A percentile compares a stretch with the other conserved stretches of the same genome.
These are phyloP conservation scores for Pseudopyricularia cyperi DNA, from an alignment of 2,329 filamentous ascomycete genomes.

Conservation along the genomic window DNA sequence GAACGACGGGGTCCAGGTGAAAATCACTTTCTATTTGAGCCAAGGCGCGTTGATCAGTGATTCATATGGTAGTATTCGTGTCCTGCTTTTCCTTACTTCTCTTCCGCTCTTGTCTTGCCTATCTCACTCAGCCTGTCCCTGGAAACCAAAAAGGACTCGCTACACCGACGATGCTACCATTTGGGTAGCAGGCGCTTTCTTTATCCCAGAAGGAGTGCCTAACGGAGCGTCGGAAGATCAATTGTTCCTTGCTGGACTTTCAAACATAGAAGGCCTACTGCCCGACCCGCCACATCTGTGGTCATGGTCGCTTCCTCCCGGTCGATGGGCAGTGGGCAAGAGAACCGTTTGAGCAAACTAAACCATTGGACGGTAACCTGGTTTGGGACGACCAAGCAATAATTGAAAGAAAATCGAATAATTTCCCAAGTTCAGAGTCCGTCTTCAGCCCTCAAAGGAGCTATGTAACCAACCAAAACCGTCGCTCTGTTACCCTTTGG, in stretches of 20 bases:
- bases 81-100: not conserved
- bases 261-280: slow-evolving; percentile 25
- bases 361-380: too few relatives aligned
- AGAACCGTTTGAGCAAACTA: slow-evolving; percentile 22
- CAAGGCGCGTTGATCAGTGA: not conserved
- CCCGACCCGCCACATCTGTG: slow-evolving; percentile 10
- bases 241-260: slow-evolving; percentile 11
- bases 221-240: slow-evolving; percentile 73
- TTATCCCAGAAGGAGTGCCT: slow-evolving; percentile 56
- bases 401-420: not conserved
- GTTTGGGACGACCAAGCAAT: not conserved
- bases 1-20: not conserved
- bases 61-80: slow-evolving; percentile 4
- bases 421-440: too few relatives aligned
- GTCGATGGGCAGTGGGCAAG: slow-evolving; percentile 25
- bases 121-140: not conserved
- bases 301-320: slow-evolving; percentile 16
- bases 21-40: not conserved
- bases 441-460: too few relatives aligned
- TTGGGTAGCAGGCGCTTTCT: slow-evolving; percentile 58
- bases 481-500: too few relatives aligned
- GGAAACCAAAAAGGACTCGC: not conserved
- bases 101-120: not conserved
- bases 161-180: slow-evolving; percentile 60
- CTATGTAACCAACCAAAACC: too few relatives aligned